Conservation (phyloP, 306 rosid genomes). For the Cajanus cajan region DNA sequence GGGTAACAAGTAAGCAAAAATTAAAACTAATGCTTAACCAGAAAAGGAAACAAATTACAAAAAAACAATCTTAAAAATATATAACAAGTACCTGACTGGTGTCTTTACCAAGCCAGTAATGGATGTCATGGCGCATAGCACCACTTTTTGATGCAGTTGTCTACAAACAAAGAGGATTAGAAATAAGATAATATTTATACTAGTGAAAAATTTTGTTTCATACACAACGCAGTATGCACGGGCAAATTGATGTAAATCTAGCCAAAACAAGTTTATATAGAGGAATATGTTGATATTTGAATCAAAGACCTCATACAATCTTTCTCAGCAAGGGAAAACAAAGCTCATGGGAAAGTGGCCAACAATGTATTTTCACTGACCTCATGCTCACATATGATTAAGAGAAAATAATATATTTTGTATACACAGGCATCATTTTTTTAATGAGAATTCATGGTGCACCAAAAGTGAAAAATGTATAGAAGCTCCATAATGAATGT, state of each 20-base stretch:
- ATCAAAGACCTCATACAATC: slow-evolving; percentile 5
- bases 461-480: slow-evolving; percentile 13
- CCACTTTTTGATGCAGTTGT: slow-evolving; percentile 84
- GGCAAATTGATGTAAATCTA: neutral
- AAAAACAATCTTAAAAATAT: neutral
- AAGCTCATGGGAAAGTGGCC: slow-evolving; percentile 19
- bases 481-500: slow-evolving; percentile 17
- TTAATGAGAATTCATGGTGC: neutral
- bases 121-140: slow-evolving; percentile 80
- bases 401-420: neutral
- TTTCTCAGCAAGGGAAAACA: slow-evolving; percentile 4
- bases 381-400: neutral
- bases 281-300: neutral
- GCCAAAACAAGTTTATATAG: neutral
- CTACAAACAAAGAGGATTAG: slow-evolving; percentile 38
- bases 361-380: neutral
- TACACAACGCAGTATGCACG: neutral
- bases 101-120: slow-evolving; percentile 95
- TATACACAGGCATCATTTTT: neutral
- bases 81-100: slow-evolving; percentile 65
- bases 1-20: slow-evolving; percentile 11
- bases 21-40: neutral
- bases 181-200: slow-evolving; percentile 7
- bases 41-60: neutral
- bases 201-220: neutral